Base-by-base conservation (phyloP, 352 stramenopile genomes). In the Phytophthora crassamura region DNA sequence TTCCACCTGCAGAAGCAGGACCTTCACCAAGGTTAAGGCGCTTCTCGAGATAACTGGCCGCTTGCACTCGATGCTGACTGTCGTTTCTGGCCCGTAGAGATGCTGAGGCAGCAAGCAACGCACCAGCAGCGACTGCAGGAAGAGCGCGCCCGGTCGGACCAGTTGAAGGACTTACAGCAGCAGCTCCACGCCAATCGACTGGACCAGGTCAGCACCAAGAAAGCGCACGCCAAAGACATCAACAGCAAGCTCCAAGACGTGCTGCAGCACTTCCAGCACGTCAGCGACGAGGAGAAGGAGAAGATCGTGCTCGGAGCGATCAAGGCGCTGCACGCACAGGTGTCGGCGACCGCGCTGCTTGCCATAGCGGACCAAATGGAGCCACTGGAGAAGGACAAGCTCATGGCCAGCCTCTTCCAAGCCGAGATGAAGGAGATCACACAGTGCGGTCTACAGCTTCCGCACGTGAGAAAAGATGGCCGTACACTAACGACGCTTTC, bases 231-330 rank as follows among this genome's bases (percentile, higher is more conserved):
- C 6, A 68, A 84, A 28, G 77, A 88, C 34, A 74, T 91, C 51
- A 75, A 73, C 36, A 72, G 72, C 7, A 86, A 86, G 32, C 57
- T 89, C 10, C 69, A 78, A 46, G 50, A 36, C 6, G 78, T 91
- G 18, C 63, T 91, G 12, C 70, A 80, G 30, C 65, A 80, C 46
- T 91, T 91, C 55, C 74, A 86, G 62, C 76, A 86, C 54, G 83
- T 89, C 38, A 74, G 78, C 49, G 72, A 84, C 11, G 35, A 70
- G 0, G 78, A 87, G 22, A 91, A 91, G 39, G 77, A 91, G 18
- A 57, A 73, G 4, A 65, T 91, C 14, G 67, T 91, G 25, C 53
- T 88, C 3, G 64, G 73, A 0, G 77, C 83, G 11, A 76, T 89
- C 20, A 67, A 81, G 4, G 53, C 78, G 0, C 45, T 91, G 38